Evolutionary conservation across 148 eudicot genomes (phyloP).

Genomic region (Heliosperma pusillum): DNA sequence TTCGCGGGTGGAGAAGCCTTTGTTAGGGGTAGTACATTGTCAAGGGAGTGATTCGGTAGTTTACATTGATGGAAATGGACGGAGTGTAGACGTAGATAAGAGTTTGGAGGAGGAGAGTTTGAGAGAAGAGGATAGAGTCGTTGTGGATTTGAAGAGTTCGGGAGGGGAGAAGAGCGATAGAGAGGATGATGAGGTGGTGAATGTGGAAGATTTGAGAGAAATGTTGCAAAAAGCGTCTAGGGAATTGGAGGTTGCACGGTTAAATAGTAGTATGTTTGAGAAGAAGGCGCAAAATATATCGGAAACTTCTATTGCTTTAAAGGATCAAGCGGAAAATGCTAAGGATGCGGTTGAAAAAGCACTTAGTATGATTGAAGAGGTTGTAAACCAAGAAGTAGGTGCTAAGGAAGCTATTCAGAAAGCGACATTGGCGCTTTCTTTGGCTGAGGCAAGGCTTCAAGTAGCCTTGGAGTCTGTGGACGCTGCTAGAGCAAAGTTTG

Average conservation of each 20-base stretch:
- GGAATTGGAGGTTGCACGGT: slow-evolving; percentile 76
- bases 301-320: slow-evolving; percentile 75
- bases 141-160: slow-evolving; percentile 32
- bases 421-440: slow-evolving; percentile 77
- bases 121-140: slow-evolving; percentile 23
- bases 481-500: slow-evolving; percentile 43
- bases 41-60: slow-evolving; percentile 69
- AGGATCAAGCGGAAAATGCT: slow-evolving; percentile 75
- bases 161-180: slow-evolving; percentile 40
- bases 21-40: slow-evolving; percentile 37
- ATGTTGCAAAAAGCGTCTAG: slow-evolving; percentile 57
- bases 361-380: slow-evolving; percentile 47
- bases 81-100: slow-evolving; percentile 40
- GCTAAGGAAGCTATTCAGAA: slow-evolving; percentile 77
- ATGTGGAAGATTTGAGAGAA: slow-evolving; percentile 62
- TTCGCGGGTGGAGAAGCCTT: slow-evolving; percentile 17
- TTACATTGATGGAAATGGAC: slow-evolving; percentile 53
- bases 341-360: slow-evolving; percentile 51
- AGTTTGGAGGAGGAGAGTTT: slow-evolving; percentile 35
- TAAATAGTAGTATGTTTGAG: slow-evolving; percentile 82
- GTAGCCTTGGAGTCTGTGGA: slow-evolving; percentile 58
- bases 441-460: slow-evolving; percentile 82
- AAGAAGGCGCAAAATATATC: slow-evolving; percentile 87
- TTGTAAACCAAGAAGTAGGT: slow-evolving; percentile 54
- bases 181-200: slow-evolving; percentile 40